These are phyloP conservation scores for Tylopilus cervinicoccineus DNA, from an alignment of 768 basidiomycete species.

Conservation along the genomic window DNA sequence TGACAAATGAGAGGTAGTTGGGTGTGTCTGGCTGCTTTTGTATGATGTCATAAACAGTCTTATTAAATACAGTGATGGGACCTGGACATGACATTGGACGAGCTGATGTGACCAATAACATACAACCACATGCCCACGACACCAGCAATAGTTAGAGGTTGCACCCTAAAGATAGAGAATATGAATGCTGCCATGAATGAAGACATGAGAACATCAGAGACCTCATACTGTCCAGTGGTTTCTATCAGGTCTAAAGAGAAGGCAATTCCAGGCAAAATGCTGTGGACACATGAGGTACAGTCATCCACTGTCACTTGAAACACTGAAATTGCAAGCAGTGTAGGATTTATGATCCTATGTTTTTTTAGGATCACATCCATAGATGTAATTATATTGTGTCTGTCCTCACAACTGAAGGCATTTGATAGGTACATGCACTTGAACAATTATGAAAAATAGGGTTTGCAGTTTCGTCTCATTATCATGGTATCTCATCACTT, in stretches of 20 bases:
- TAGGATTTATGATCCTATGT: no score
- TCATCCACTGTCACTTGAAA: no score
- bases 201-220: conserved; percentile 77
- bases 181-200: conserved; percentile 89
- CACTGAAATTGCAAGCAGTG: no score
- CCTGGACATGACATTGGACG: conserved; percentile 37
- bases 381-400: no score
- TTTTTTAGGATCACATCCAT: no score
- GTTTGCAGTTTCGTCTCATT: no score
- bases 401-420: no score
- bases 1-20: conserved; percentile 79
- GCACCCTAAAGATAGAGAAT: conserved; percentile 83
- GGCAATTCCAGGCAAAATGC: conserved; percentile 86
- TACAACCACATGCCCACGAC: conserved; percentile 59
- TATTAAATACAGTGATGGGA: conserved; percentile 91
- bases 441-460: no score
- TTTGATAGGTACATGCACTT: no score
- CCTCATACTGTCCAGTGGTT: conserved; percentile 85
- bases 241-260: conserved; percentile 92
- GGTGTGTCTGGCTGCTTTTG: conserved; percentile 54
- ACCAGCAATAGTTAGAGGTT: conserved; percentile 89
- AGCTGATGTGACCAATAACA: not conserved
- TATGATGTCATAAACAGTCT: conserved; percentile 80
- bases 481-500: no score
- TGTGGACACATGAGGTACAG: no score